Percentiles rank a stretch among this genome's conserved stretches.
Evolutionary conservation across 2,329 filamentous ascomycete genomes (phyloP).

Genomic region (Lojkania enalia): DNA sequence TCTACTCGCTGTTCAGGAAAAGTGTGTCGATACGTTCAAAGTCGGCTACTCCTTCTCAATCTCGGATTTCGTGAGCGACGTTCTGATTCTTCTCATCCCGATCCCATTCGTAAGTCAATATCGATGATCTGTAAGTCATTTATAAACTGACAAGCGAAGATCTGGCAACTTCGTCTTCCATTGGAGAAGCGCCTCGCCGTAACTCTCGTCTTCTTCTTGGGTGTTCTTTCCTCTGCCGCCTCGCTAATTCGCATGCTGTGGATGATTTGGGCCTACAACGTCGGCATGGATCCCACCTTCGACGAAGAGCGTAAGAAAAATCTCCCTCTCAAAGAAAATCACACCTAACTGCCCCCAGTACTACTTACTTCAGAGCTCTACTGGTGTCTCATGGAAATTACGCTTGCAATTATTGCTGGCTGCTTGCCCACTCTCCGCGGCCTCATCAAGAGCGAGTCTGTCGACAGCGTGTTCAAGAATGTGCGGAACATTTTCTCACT

Average conservation of each 20-base stretch:
- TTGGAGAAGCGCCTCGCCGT: conserved; percentile 8
- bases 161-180: conserved; percentile 14
- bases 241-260: conserved; percentile 13
- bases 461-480: conserved; percentile 5
- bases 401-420: conserved; percentile 11
- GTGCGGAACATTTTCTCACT: conserved; percentile 7
- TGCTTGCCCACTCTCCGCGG: conserved; percentile 16
- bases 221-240: conserved; percentile 9
- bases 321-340: too few relatives aligned
- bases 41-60: conserved; percentile 11
- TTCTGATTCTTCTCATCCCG: conserved; percentile 12
- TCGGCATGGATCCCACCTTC: conserved; percentile 4
- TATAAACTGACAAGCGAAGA: conserved; percentile 1
- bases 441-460: conserved; percentile 8
- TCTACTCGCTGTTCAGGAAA: not conserved
- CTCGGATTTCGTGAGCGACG: conserved; percentile 15
- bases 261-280: conserved; percentile 10
- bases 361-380: conserved; percentile 14
- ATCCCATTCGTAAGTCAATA: conserved; percentile 13
- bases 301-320: conserved; percentile 16
- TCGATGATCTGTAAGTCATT: not conserved
- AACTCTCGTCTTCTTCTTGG: conserved; percentile 11
- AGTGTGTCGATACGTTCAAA: conserved; percentile 10
- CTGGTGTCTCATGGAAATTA: conserved; percentile 12
- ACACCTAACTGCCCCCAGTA: conserved; percentile 7